Conservation (phyloP, 2,329 filamentous ascomycete genomes). For the Ceratocystis diversiconidia region DNA sequence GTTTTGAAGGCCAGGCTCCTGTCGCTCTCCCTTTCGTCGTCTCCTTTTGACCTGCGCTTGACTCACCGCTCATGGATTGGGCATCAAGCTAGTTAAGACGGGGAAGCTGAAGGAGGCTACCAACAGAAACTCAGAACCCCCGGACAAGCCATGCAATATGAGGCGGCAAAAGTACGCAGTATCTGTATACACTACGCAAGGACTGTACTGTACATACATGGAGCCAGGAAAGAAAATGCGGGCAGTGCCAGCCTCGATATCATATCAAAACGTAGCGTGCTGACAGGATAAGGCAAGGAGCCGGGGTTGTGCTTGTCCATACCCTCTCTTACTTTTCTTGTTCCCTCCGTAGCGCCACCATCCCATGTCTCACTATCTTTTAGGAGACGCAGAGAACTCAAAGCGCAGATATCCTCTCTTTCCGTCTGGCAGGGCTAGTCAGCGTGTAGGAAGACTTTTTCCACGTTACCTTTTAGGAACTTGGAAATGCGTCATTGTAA, state of each 20-base stretch:
- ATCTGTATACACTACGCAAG: neutral
- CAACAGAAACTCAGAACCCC: neutral
- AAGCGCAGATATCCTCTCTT: neutral
- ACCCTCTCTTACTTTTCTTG: too few species aligned
- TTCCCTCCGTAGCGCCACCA: neutral
- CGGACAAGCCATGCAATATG: neutral
- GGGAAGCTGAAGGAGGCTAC: neutral
- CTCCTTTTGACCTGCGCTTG: neutral
- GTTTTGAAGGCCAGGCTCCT: neutral
- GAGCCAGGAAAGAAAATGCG: too few species aligned
- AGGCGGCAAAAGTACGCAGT: neutral
- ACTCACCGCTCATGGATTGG: neutral
- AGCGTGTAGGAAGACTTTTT: neutral
- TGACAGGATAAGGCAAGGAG: neutral
- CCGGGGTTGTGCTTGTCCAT: neutral
- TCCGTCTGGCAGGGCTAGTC: neutral
- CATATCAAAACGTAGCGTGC: neutral
- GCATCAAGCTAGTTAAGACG: neutral
- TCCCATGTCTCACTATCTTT: neutral
- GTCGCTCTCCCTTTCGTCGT: neutral
- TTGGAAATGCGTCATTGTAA: neutral
- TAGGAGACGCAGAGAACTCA: neutral
- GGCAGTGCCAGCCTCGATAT: neutral
- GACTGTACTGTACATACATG: too few species aligned
- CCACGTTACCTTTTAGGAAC: neutral